phyloP scores from a whole-genome alignment of 345 rosid species.

The Corymbia maculata region DNA sequence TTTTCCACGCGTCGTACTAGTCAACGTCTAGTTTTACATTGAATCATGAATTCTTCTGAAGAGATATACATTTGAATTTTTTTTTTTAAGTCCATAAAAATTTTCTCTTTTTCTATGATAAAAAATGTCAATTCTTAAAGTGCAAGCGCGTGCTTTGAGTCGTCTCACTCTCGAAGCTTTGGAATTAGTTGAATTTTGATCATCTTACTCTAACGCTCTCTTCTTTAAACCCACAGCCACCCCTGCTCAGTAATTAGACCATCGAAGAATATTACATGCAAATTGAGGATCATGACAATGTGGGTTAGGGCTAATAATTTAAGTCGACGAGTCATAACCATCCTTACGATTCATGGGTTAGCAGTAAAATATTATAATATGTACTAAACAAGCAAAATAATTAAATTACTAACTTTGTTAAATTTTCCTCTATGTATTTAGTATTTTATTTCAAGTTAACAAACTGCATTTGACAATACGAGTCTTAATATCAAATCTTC shows the following conservation, averaged over 20 bases:
- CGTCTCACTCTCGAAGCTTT: neutral
- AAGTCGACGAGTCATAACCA: neutral
- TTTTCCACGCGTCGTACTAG: neutral
- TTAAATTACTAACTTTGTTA: neutral
- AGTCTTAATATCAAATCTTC: neutral
- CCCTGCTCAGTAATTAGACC: neutral
- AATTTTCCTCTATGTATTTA: neutral
- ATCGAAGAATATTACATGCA: neutral
- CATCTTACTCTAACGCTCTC: neutral
- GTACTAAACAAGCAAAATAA: neutral
- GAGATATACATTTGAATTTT: neutral
- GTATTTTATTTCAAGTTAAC: neutral
- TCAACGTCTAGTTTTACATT: neutral
- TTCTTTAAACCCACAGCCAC: neutral
- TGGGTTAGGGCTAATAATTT: neutral
- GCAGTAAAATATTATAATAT: neutral
- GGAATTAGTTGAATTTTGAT: neutral
- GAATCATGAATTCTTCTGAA: neutral
- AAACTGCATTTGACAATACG: rapidly evolving
- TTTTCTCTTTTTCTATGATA: neutral
- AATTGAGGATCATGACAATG: neutral
- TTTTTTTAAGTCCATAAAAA: too few relatives aligned
- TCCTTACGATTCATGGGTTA: neutral
- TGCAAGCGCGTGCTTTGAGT: neutral
- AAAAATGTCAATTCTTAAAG: neutral